These are phyloP conservation scores for Chrysoporthe cubensis DNA, from an alignment of 2,329 filamentous ascomycete species.

Conservation along the genomic window DNA sequence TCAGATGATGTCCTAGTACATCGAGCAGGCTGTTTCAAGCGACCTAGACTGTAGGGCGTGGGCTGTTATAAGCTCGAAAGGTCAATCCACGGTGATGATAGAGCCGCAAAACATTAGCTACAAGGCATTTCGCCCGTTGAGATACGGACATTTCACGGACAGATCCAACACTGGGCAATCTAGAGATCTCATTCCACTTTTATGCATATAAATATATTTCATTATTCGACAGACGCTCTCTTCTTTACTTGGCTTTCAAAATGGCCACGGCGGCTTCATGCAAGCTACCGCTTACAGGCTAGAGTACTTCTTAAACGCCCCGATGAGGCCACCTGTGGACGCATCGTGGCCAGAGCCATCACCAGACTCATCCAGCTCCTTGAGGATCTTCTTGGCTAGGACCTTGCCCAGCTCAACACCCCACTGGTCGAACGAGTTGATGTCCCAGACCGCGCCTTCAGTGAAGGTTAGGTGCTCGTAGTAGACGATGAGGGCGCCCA, in stretches of 20 bases:
- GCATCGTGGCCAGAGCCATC: slow-evolving; percentile 77
- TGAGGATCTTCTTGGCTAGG: slow-evolving; percentile 87
- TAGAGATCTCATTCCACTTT: not conserved
- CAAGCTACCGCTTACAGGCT: slow-evolving; percentile 44
- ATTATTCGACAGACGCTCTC: slow-evolving; percentile 11
- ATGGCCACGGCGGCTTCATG: not conserved
- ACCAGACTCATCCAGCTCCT: slow-evolving; percentile 80
- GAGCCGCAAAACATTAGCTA: not conserved
- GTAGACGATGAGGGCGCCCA: slow-evolving; percentile 96
- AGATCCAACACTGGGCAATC: not conserved
- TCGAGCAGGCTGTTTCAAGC: not conserved
- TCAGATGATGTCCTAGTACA: slow-evolving; percentile 11
- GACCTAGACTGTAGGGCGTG: not conserved
- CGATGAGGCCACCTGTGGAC: slow-evolving; percentile 87
- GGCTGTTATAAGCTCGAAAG: no score
- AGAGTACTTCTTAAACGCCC: slow-evolving; percentile 82
- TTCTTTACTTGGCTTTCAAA: not conserved
- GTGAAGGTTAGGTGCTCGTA: slow-evolving; percentile 99
- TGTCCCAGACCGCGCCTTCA: slow-evolving; percentile 97
- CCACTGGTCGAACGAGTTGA: slow-evolving; percentile 99
- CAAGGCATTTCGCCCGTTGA: not conserved
- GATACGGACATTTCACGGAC: not conserved
- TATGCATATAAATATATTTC: slow-evolving; percentile 2
- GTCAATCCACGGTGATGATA: not conserved
- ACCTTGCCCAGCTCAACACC: slow-evolving; percentile 98